Evolutionary conservation across 2,329 filamentous ascomycete species (phyloP), one percentile per base, ranked within the genome.

Genomic region (Sarocladiaceae sp.): DNA sequence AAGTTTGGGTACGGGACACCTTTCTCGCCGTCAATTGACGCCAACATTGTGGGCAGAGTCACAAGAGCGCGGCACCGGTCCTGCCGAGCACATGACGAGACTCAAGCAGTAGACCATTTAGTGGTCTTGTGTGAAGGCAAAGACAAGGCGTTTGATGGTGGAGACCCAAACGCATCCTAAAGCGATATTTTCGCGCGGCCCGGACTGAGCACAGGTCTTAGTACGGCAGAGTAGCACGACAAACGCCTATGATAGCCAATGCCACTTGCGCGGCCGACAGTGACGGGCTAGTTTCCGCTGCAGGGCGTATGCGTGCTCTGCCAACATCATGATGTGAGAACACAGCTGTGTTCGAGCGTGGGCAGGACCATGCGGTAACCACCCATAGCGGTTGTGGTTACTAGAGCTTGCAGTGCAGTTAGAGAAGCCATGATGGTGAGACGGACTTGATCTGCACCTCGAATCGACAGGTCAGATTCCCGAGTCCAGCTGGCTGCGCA

Each of bases 181-280:
- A 17, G 26, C 44, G 20, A 22, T 48, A 8, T 22, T 22, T 33
- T 48, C 13, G 20, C 26, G n/a, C 23, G 26, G 44, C 26, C 44
- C 44, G 28, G 44, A 33, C 25, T 48, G 44, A 48, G 44, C 13
- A 48, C 44, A 48, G 17, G 44, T 48, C 44, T 48, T 48, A 48
- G n/a, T n/a, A 4, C 40, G 40, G 25, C 25, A 48, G 44, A 48
- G 44, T 20, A 48, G 28, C 44, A 48, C 18, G n/a, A 20, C 26
- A 18, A 33, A 29, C 8, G 22, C 44, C 44, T 48, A 22, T 15
- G 44, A 33, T 33, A 28, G n/a, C 22, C 44, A 6, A 31, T 29
- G 40, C 22, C 28, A 33, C 15, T 26, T 3, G 7, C 4, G 20
- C 23, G 23, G 23, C 23, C 22, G 23, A 8, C 22, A n/a, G 23